A percentile compares a stretch with the other conserved stretches of the same genome.
These are phyloP conservation scores for Physcomitrium patens DNA, from an alignment of 225 moss, liverwort and hornwort species.

Conservation along the genomic window DNA sequence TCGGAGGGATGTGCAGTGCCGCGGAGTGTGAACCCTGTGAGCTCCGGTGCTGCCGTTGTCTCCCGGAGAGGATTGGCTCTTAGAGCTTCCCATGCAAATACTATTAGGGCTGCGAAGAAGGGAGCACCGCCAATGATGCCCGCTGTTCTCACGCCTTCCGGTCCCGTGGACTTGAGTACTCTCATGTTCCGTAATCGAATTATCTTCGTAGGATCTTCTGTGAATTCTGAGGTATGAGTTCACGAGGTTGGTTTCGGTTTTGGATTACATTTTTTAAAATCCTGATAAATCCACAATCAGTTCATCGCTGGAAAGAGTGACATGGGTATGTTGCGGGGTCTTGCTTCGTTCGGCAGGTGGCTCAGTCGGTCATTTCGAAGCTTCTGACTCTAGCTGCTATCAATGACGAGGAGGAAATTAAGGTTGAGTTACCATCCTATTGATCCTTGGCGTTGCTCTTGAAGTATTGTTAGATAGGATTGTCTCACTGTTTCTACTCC, in stretches of 20 bases:
- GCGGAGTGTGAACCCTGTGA: background rate
- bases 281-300: too few relatives aligned
- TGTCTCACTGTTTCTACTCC: background rate
- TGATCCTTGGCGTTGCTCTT: background rate
- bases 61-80: conserved; percentile 8
- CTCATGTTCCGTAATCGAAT: conserved; percentile 72
- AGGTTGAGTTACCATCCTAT: conserved; percentile 36
- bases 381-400: conserved; percentile 86
- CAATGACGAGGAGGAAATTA: conserved; percentile 81
- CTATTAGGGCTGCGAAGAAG: conserved; percentile 69
- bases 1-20: background rate
- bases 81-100: conserved; percentile 21
- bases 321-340: background rate
- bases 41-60: background rate
- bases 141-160: conserved; percentile 67
- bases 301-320: background rate
- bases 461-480: background rate
- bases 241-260: background rate
- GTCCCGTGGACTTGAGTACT: conserved; percentile 64
- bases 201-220: conserved; percentile 74
- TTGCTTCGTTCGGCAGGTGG: conserved; percentile 61
- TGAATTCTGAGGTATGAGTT: conserved; percentile 59
- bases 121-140: conserved; percentile 64
- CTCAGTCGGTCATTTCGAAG: conserved; percentile 83
- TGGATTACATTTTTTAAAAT: background rate